These are phyloP conservation scores for Trichosporon sp. DNA, from an alignment of 1,284 basidiomycete genomes.

Conservation along the genomic window DNA sequence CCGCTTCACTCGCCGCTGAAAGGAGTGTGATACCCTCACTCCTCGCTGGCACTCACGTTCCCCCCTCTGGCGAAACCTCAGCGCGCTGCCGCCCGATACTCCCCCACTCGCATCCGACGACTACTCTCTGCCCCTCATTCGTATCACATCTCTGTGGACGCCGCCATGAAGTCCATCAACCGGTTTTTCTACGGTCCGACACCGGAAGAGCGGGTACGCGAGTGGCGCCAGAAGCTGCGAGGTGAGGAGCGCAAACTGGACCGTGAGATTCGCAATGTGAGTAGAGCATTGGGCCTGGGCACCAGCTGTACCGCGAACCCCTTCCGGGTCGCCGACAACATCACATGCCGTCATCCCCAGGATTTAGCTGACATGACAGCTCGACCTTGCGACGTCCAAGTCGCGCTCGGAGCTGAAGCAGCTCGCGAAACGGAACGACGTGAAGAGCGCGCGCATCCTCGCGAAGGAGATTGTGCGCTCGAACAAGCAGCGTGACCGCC, in stretches of 20 bases:
- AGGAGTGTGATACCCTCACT: too few relatives aligned
- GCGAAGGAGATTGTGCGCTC: conserved; percentile 92
- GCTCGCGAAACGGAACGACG: conserved; percentile 84
- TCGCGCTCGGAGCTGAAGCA: conserved; percentile 80
- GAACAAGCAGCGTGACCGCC: conserved; percentile 86
- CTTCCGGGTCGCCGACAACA: too few relatives aligned
- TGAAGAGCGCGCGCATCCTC: conserved; percentile 85
- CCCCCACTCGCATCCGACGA: not conserved
- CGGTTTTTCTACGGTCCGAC: conserved; percentile 86
- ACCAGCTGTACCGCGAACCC: too few relatives aligned
- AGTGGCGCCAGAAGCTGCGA: conserved; percentile 82
- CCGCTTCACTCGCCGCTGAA: not conserved
- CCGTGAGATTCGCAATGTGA: conserved; percentile 86
- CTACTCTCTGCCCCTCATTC: not conserved
- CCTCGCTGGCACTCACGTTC: not conserved
- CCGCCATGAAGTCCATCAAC: conserved; percentile 46
- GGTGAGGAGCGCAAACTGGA: conserved; percentile 75
- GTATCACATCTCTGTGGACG: not conserved
- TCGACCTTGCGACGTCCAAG: conserved; percentile 77
- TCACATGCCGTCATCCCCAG: too few relatives aligned
- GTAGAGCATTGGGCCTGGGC: conserved; percentile 25
- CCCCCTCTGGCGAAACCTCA: not conserved
- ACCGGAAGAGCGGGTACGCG: conserved; percentile 80
- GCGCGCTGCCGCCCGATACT: not conserved
- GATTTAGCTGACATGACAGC: conserved; percentile 53